Evolutionary conservation across 768 basidiomycete genomes (phyloP).

Genomic region (Mycena capillaripes): DNA sequence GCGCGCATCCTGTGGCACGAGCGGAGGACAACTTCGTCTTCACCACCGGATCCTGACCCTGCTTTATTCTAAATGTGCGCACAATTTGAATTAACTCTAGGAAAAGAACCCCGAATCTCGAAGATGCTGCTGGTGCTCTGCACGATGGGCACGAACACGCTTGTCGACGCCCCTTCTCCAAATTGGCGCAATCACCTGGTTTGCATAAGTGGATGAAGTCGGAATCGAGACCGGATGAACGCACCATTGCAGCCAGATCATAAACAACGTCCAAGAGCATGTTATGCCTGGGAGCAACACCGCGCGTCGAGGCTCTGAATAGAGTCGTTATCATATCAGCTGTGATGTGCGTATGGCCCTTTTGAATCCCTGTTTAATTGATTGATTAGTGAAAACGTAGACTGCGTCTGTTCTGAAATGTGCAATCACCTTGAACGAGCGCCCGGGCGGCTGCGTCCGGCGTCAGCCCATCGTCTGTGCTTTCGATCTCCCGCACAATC

Average conservation of each 20-base stretch:
- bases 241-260: constrained; percentile 61
- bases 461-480: constrained; percentile 72
- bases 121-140: constrained; percentile 64
- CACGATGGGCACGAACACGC: constrained; percentile 57
- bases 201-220: constrained; percentile 13
- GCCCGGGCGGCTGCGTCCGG: constrained; percentile 73
- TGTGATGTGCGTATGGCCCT: constrained; percentile 81
- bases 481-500: constrained; percentile 83
- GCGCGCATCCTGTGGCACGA: no score
- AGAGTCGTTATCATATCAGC: constrained; percentile 76
- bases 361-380: constrained; percentile 69
- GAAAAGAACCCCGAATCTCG: constrained; percentile 58
- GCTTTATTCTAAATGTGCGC: no score
- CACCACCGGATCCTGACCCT: no score
- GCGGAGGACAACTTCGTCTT: no score
- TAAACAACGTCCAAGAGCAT: constrained; percentile 67
- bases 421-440: constrained; percentile 70
- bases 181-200: constrained; percentile 64
- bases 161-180: constrained; percentile 67
- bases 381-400: no score
- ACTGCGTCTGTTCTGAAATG: no score
- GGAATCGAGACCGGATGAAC: constrained; percentile 37
- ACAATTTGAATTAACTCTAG: no score
- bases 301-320: constrained; percentile 78
- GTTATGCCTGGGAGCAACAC: constrained; percentile 72